Percentiles rank a stretch among this genome's conserved stretches.
These are phyloP conservation scores for Erodium moschatum DNA, from an alignment of 441 rosid genomes.

Conservation along the genomic window DNA sequence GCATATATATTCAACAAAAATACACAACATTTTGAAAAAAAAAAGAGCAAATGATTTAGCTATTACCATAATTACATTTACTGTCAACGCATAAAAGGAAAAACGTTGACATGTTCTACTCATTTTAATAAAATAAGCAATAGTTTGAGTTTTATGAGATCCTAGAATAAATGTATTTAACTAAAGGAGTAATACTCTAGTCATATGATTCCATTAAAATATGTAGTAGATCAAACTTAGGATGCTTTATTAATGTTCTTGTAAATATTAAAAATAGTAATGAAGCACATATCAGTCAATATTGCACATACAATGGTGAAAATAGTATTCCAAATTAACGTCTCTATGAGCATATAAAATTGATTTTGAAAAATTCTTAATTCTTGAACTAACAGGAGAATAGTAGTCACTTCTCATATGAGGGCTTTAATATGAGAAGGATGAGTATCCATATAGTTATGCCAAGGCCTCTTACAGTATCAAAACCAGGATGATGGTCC, in stretches of 20 bases:
- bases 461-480: conserved; percentile 45
- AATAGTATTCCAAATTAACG: background rate
- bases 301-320: background rate
- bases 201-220: background rate
- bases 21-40: background rate
- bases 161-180: too few relatives aligned
- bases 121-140: background rate
- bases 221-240: too few relatives aligned
- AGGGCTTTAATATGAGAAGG: background rate
- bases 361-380: background rate
- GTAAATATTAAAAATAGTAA: background rate
- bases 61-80: background rate
- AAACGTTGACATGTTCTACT: too few relatives aligned
- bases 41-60: background rate
- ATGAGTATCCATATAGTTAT: background rate
- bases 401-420: background rate
- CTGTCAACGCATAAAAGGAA: background rate
- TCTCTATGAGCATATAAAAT: background rate
- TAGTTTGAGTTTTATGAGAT: too few relatives aligned
- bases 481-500: conserved; percentile 84
- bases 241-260: background rate
- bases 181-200: background rate
- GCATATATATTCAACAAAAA: too few relatives aligned
- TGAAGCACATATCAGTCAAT: background rate
- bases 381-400: background rate